phyloP scores from a whole-genome alignment of 371 early-diverging fungal species.

The Apophysomyces variabilis region DNA sequence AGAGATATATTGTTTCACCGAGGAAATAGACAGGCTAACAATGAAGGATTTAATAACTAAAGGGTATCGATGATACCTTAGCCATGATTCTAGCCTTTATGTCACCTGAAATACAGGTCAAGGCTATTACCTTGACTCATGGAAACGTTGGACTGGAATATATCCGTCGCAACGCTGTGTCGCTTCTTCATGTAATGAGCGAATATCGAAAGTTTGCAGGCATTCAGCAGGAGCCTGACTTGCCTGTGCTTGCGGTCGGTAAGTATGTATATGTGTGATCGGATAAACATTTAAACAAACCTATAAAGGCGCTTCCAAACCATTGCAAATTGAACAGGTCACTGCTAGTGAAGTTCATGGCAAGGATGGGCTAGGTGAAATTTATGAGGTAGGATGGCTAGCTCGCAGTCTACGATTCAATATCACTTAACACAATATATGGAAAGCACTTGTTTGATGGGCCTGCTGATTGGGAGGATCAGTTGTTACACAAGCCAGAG shows the following conservation, averaged over 20 bases:
- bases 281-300: background rate
- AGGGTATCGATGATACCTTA: constrained; percentile 61
- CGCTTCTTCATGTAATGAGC: constrained; percentile 37
- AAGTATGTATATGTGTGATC: constrained; percentile 9
- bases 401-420: background rate
- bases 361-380: constrained; percentile 52
- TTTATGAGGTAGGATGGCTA: constrained; percentile 24
- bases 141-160: constrained; percentile 50
- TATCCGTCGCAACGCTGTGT: constrained; percentile 31
- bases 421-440: background rate
- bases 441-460: constrained; percentile 38
- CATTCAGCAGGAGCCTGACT: constrained; percentile 26
- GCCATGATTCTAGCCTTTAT: constrained; percentile 53
- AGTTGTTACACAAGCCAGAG: constrained; percentile 25
- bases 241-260: constrained; percentile 55
- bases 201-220: constrained; percentile 27
- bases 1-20: background rate
- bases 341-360: constrained; percentile 57
- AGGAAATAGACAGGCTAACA: too few relatives aligned
- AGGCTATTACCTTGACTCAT: constrained; percentile 55
- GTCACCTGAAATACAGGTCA: constrained; percentile 51
- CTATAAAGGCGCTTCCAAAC: constrained; percentile 39
- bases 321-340: constrained; percentile 33
- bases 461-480: constrained; percentile 46
- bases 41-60: background rate